Evolutionary conservation across 2,329 filamentous ascomycete genomes (phyloP).

Genomic region (Madurella mycetomatis): DNA sequence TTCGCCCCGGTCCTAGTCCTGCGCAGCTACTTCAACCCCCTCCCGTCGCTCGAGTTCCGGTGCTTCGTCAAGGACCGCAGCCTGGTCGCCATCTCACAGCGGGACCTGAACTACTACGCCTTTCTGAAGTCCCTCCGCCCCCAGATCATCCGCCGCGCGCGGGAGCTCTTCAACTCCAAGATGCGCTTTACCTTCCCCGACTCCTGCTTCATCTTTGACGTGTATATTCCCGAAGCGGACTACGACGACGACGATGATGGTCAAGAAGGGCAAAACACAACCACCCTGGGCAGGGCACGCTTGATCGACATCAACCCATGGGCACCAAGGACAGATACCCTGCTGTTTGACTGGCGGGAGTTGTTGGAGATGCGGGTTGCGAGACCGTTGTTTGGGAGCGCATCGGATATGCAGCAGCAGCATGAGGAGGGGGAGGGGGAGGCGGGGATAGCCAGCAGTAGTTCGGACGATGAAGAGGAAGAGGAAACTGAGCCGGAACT

Average conservation of each 20-base stretch:
- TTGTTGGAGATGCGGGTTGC: slow-evolving; percentile 68
- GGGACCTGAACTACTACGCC: slow-evolving; percentile 84
- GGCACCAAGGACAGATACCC: slow-evolving; percentile 80
- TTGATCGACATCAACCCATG: slow-evolving; percentile 95
- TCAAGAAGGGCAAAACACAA: slow-evolving; percentile 35
- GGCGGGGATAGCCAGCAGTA: slow-evolving; percentile 49
- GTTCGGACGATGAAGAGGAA: slow-evolving; percentile 50
- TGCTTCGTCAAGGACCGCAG: slow-evolving; percentile 85
- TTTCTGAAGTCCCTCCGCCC: slow-evolving; percentile 66
- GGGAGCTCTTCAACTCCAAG: slow-evolving; percentile 67
- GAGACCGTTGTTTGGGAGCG: slow-evolving; percentile 50
- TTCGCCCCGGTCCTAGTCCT: slow-evolving; percentile 79
- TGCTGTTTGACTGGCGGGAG: slow-evolving; percentile 88
- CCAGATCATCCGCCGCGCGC: slow-evolving; percentile 63
- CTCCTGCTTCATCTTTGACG: slow-evolving; percentile 79
- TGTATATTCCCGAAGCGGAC: slow-evolving; percentile 72
- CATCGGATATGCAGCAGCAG: slow-evolving; percentile 39
- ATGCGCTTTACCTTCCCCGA: slow-evolving; percentile 78
- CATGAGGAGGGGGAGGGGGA: slow-evolving; percentile 58
- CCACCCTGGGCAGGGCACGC: slow-evolving; percentile 67
- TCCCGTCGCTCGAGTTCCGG: slow-evolving; percentile 88
- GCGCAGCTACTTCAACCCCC: slow-evolving; percentile 80
- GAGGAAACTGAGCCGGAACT: slow-evolving; percentile 69
- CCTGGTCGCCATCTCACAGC: slow-evolving; percentile 79
- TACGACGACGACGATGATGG: slow-evolving; percentile 31